Evolutionary conservation across 2,329 filamentous ascomycete species (phyloP), one percentile per base, ranked within the genome.

Genomic region (Davidsoniella eucalypti): DNA sequence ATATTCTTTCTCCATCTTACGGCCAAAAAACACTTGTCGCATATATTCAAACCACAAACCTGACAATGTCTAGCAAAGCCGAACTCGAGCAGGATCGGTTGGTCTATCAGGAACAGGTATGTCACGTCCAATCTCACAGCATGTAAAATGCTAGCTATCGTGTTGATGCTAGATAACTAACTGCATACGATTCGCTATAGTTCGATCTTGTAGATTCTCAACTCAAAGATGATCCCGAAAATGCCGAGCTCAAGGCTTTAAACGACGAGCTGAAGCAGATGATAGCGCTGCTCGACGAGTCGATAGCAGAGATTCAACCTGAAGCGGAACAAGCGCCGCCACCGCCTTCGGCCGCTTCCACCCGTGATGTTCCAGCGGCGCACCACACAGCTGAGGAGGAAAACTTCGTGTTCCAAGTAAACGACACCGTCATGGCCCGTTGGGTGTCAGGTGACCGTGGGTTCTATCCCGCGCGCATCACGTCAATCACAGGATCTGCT

Each of bases 401-500:
- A 39, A 17, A 26, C 49, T 69, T 72, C 2, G 72, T 72, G 8
- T 94, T 88, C 66, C 77, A 83, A 52, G 85, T 94, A 56, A 94
- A 94, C 62, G 92, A 98, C 60, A 84, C 72, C 29, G 84, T 95
- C 49, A 72, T 92, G 64, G 92, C 90, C 44, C 88, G 90, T 65
- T 98, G 88, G 86, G 69, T 83, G 44, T 84, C 86, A 8, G 87
- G 87, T 50, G 92, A 98, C 65, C 87, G 84, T 60, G 76, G 76
- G 21, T 95, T 88, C 67, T 96, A 96, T 67, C 82, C 87, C 43
- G 92, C 88, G 40, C 82, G 86, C 59, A 94, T 98, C 64, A 90
- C 87, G 47, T 88, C 84, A 48, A 88, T 95, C 58, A 95, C 90
- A 18, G 92, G 92, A 52, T 94, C 87, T 7, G 81, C 82, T n/a